These are phyloP conservation scores for Curvularia sp. DNA, from an alignment of 2,329 filamentous ascomycete species.

Conservation along the genomic window DNA sequence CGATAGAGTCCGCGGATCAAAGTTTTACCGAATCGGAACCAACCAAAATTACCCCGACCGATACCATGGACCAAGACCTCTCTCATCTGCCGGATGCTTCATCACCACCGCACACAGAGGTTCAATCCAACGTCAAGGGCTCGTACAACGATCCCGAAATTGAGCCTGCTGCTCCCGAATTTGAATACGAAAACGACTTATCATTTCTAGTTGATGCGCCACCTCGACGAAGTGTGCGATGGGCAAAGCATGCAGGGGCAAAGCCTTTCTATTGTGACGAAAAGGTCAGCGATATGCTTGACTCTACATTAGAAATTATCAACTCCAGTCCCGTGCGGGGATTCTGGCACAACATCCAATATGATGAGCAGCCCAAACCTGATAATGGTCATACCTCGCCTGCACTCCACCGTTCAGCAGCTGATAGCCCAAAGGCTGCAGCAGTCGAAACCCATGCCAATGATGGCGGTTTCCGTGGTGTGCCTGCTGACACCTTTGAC, in stretches of 20 bases:
- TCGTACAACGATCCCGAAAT: constrained; percentile 1
- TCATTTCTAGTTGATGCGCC: constrained; percentile 27
- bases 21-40: constrained; percentile 14
- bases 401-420: not conserved
- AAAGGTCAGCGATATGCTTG: constrained; percentile 34
- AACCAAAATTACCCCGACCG: constrained; percentile 9
- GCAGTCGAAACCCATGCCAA: constrained; percentile 1
- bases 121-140: not conserved
- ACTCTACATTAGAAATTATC: constrained; percentile 31
- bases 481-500: constrained; percentile 22
- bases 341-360: constrained; percentile 15
- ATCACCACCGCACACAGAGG: constrained; percentile 1
- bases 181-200: constrained; percentile 27
- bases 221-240: constrained; percentile 23
- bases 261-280: constrained; percentile 33
- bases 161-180: not conserved
- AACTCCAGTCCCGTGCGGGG: constrained; percentile 18
- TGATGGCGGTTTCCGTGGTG: constrained; percentile 21
- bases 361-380: constrained; percentile 11
- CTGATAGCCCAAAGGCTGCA: constrained; percentile 3
- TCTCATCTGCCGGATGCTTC: constrained; percentile 15
- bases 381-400: not conserved
- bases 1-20: constrained; percentile 14
- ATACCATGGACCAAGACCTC: constrained; percentile 17
- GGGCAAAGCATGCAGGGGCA: constrained; percentile 17